These are phyloP conservation scores for Nigrograna mackinnonii DNA, from an alignment of 2,329 filamentous ascomycete species.

Conservation along the genomic window DNA sequence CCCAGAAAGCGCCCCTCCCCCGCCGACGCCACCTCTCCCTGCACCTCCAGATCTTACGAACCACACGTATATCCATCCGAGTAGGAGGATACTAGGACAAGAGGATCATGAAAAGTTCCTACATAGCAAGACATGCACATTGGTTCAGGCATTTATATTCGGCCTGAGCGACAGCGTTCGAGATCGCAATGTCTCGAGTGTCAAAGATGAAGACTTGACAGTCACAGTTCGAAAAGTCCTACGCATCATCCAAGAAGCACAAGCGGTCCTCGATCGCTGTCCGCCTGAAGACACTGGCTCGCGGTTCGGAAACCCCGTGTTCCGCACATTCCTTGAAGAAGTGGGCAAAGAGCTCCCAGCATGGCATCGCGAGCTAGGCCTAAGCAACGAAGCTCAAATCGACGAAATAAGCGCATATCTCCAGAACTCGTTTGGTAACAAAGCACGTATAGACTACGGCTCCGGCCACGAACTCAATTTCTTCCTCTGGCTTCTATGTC, in stretches of 20 bases:
- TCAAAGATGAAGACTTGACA: conserved; percentile 64
- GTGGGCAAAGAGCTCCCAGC: conserved; percentile 49
- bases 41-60: conserved; percentile 65
- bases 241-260: conserved; percentile 69
- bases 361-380: conserved; percentile 68
- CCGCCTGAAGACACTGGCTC: conserved; percentile 89
- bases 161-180: conserved; percentile 80
- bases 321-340: conserved; percentile 78
- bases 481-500: conserved; percentile 91
- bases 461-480: conserved; percentile 98
- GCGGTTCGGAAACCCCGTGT: conserved; percentile 92
- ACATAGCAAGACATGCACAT: conserved; percentile 71
- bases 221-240: conserved; percentile 67
- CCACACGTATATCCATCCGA: conserved; percentile 68
- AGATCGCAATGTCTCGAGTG: conserved; percentile 66
- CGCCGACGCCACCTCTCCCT: conserved; percentile 75
- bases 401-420: conserved; percentile 81
- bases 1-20: conserved; percentile 58
- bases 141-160: conserved; percentile 86
- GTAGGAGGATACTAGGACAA: conserved; percentile 78
- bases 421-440: conserved; percentile 81
- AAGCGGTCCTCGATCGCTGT: conserved; percentile 66
- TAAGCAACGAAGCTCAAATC: conserved; percentile 58
- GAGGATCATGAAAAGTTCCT: conserved; percentile 83
- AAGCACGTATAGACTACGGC: conserved; percentile 84